phyloP scores from a whole-genome alignment of 495 filamentous ascomycete genomes.

The Staphylotrichum tortipilum region DNA sequence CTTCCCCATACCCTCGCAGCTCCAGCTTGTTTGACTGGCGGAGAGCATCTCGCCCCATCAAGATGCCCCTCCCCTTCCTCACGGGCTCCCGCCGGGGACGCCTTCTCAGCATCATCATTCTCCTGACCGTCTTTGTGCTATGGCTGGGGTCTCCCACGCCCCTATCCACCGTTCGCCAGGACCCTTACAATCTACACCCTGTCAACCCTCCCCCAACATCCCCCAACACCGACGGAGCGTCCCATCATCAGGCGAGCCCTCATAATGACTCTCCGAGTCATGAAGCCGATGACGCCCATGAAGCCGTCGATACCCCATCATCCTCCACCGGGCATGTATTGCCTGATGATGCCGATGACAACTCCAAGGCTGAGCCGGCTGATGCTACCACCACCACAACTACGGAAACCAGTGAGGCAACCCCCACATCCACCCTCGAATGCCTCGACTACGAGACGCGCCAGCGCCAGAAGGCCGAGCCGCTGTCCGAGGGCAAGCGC shows the following conservation, averaged over 20 bases:
- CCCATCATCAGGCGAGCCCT: background rate
- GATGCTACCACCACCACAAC: background rate
- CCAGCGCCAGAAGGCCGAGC: constrained; percentile 23
- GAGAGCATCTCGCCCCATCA: background rate
- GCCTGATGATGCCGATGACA: background rate
- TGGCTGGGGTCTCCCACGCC: constrained; percentile 12
- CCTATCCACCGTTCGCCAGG: background rate
- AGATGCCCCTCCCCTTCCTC: constrained; percentile 12
- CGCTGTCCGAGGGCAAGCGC: constrained; percentile 33
- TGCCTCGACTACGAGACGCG: constrained; percentile 16
- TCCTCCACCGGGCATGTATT: background rate
- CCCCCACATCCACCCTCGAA: background rate
- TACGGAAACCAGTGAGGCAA: background rate
- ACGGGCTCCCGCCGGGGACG: constrained; percentile 10
- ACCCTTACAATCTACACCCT: constrained; percentile 2
- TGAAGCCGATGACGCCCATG: background rate
- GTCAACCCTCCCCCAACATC: background rate
- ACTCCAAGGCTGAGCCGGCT: background rate
- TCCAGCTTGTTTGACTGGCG: no score
- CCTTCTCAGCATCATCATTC: constrained; percentile 8
- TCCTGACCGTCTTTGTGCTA: constrained; percentile 12
- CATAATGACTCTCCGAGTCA: background rate
- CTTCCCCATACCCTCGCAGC: no score
- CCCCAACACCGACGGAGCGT: background rate
- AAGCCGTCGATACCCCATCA: background rate